Evolutionary conservation across 2,329 filamentous ascomycete species (phyloP), one percentile per base, ranked within the genome.

Genomic region (Cryphonectria japonica): DNA sequence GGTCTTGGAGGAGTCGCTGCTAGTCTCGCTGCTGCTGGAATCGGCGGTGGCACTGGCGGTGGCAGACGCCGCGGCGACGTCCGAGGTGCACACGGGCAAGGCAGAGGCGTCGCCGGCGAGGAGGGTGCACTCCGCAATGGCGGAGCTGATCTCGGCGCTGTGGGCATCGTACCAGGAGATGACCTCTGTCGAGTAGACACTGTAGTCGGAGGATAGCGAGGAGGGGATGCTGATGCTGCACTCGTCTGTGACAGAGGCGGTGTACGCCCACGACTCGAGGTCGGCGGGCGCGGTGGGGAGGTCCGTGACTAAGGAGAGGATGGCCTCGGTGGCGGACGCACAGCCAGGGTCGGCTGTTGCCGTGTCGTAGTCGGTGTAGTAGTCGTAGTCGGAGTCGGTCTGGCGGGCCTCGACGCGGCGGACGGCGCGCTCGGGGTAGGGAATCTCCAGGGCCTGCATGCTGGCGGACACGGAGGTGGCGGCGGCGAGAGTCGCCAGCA

Each of bases 171-270:
- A 74, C 78, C 78, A 81, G 61, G 71, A 75, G 37, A 68, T 1
- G 37, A 77, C 59, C 16, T 71, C 71, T 32, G 70, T 68, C 52
- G 72, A 71, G 72, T 79, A 79, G 69, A 64, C 70, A 14, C 64
- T 61, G 63, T 72, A 73, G 9, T 70, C 75, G 46, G 69, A 62
- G 50, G 69, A 57, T 64, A 80, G 37, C 9, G 72, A 71, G 37
- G 73, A 29, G 9, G 78, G 78, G 46, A 77, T 2, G 19, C 74
- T 74, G 72, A 74, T 16, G 43, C 32, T 57, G 77, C 79, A 80
- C 22, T 69, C 39, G 73, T 79, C 75, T 19, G 74, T 74, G 5
- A 67, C n/a, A 32, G 71, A 41, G 50, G 69, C n/a, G 8, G 75
- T 70, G 46, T n/a, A 54, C 72, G 73, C 71, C 66, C 70, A 79